Percentiles rank a stretch among this genome's conserved stretches.
Conservation (phyloP, 768 basidiomycete genomes). For the Naganishia randhawae region DNA sequence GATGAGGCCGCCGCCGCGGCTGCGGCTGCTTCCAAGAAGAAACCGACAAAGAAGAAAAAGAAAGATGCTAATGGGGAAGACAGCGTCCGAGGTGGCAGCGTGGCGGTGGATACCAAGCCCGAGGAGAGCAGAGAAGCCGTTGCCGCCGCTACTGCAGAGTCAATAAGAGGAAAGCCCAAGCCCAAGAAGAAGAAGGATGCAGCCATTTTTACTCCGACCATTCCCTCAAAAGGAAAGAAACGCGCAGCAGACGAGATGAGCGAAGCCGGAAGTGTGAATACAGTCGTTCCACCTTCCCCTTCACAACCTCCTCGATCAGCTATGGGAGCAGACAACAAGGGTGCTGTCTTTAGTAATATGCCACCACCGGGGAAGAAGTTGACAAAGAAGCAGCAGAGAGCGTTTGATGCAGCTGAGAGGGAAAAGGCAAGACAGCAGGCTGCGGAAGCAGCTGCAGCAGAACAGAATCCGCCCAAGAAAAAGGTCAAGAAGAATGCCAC, state of each 20-base stretch:
- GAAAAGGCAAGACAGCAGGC: conserved; percentile 15
- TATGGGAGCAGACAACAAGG: conserved; percentile 1
- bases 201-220: background rate
- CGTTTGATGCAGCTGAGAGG: conserved; percentile 47
- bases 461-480: conserved; percentile 9
- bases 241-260: conserved; percentile 26
- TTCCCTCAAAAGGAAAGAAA: conserved; percentile 20
- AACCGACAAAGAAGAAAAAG: conserved; percentile 16
- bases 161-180: conserved; percentile 11
- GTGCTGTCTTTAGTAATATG: background rate
- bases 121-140: conserved; percentile 7
- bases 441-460: background rate
- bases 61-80: conserved; percentile 8
- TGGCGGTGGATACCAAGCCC: conserved; percentile 3
- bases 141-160: background rate
- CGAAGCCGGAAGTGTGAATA: conserved; percentile 22
- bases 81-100: conserved; percentile 6
- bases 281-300: conserved; percentile 3
- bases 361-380: conserved; percentile 6
- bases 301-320: conserved; percentile 1
- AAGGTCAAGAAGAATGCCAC: conserved; percentile 14
- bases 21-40: conserved; percentile 4
- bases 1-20: conserved; percentile 5
- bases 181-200: conserved; percentile 27
- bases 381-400: conserved; percentile 57